Evolutionary conservation across 306 rosid genomes (phyloP), one percentile per base, ranked within the genome.

Genomic region (Cucurbita ficifolia): DNA sequence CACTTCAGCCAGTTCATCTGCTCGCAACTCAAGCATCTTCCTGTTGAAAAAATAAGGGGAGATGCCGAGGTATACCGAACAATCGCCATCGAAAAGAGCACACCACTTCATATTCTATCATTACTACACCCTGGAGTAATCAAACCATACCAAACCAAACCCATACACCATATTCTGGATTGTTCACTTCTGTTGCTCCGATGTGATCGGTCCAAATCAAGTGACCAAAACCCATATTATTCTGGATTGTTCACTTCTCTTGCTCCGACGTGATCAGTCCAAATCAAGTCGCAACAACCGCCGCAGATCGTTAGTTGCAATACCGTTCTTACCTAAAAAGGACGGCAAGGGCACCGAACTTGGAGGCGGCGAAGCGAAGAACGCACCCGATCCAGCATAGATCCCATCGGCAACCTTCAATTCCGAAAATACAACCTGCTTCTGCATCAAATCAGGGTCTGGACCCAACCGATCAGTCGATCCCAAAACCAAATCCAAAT

Each of bases 31-130:
- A 59, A 65, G 74, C 73, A 50, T 73, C 77, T 72, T 84, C 97
- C 96, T 84, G 91, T 78, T 87, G 89, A 82, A 84, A 91, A 91
- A 89, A 87, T 89, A 86, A 86, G 82, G 96, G 92, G 84, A 78
- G 87, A 84, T 42, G 80, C 17, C 74, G 84, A 74, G 85, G 68
- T 72, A 54, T 60, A 45, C 49, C 81, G 79, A 81, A 65, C 86
- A 75, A 73, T 59, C 82, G 22, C 33, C 42, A 45, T 51, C 9
- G 35, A 43, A 56, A 72, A 18, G 35, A 69, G 8, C 39, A 59
- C 18, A 33, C 29, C 64, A 65, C 35, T 43, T 42, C 71, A 40
- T 42, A 40, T 38, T 62, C 45, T 17, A 18, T 42, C 50, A 40
- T 40, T 46, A 14, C 68, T 35, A 40, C 16, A 6, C 13, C 36